Evolutionary conservation across 2,329 filamentous ascomycete species (phyloP), one percentile per base, ranked within the genome.

Genomic region (Thielaviopsis euricoi): DNA sequence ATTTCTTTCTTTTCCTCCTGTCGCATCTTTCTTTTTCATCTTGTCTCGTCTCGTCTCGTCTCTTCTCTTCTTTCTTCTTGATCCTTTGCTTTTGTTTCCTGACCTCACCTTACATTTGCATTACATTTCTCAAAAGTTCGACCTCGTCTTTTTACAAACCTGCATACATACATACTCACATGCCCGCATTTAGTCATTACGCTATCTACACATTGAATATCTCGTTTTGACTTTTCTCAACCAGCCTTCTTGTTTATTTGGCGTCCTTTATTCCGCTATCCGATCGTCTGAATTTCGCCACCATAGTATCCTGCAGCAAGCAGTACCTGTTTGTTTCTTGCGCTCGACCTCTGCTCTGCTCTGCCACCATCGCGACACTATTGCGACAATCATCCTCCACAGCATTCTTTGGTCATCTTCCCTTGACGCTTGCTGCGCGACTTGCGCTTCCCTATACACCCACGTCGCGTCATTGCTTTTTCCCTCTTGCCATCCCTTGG

Each of bases 61-160:
- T 25, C 29, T n/a, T 52, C 23, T 26, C 7, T 13, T 52, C 13
- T 15, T 50, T n/a, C 25, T 53, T 40, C 53, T 64, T 58, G 10
- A 22, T 55, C 22, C 37, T 37, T 23, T 29, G 43, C 33, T 4
- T 29, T 51, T 40, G 22, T 52, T 49, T 19, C 22, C 22, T 48
- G 25, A 25, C 25, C 53, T 25, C n/a, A 50, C 53, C 12, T 17
- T 49, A 10, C 22, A 33, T 33, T 33, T 33, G 2, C 53, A 19
- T 17, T 49, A 10, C 22, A 33, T 33, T 33, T 33, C 9, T 33
- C 7, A 33, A 33, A 33, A 33, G 37, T 48, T 21, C 43, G 21
- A 48, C n/a, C 43, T 56, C 43, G 43, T 50, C 50, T 37, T 25
- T 49, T 56, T 55, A 23, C 43, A 29, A 13, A 46, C 23, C 15